Evolutionary conservation across 169 alveolate species (phyloP).

Genomic region (Plasmodium vinckei): DNA sequence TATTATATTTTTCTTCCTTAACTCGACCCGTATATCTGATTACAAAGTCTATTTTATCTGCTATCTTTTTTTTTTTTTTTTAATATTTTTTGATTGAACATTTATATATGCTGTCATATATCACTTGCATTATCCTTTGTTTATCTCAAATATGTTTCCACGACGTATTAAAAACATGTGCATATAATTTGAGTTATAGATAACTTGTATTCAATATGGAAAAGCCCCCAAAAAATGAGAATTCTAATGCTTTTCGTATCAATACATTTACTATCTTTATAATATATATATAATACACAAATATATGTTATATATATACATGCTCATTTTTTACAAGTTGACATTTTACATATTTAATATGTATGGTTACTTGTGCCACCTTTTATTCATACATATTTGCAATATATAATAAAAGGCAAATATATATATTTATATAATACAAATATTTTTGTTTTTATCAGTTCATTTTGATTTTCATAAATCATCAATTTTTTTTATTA

Average conservation of each 20-base stretch:
- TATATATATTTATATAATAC: too few relatives aligned
- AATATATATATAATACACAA: background rate
- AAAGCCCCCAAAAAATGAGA: background rate
- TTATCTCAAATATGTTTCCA: background rate
- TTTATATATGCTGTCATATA: slow-evolving; percentile 19
- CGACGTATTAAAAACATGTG: background rate
- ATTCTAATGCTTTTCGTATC: too few relatives aligned
- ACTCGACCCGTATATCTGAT: background rate
- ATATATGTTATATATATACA: background rate
- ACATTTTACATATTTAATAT: background rate
- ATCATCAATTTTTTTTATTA: too few relatives aligned
- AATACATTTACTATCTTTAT: too few relatives aligned
- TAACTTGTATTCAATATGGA: background rate
- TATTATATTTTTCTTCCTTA: background rate
- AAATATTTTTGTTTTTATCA: too few relatives aligned
- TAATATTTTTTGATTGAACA: slow-evolving; percentile 11
- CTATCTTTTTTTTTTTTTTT: slow-evolving; percentile 12
- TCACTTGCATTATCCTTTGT: slow-evolving; percentile 38
- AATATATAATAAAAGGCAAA: too few relatives aligned
- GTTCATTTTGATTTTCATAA: too few relatives aligned
- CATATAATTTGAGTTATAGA: background rate
- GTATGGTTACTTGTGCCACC: too few relatives aligned
- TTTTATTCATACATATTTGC: too few relatives aligned
- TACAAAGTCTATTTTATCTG: background rate
- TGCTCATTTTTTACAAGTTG: background rate